A percentile compares a stretch with the other conserved stretches of the same genome.
These are phyloP conservation scores for Mrakia hoshinonis DNA, from an alignment of 768 basidiomycete species.

Conservation along the genomic window DNA sequence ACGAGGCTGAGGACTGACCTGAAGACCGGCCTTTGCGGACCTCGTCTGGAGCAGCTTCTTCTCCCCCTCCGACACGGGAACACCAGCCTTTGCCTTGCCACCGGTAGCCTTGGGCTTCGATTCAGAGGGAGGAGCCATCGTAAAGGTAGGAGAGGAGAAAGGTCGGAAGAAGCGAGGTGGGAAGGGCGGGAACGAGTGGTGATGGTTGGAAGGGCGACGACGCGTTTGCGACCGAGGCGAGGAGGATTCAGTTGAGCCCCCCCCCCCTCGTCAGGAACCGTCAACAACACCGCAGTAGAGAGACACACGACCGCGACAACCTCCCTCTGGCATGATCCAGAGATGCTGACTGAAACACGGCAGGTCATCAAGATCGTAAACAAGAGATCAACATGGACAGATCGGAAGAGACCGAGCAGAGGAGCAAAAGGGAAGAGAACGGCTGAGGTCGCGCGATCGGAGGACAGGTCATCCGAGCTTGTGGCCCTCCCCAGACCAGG, in stretches of 20 bases:
- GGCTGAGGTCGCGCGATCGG: not conserved
- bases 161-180: not conserved
- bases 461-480: not conserved
- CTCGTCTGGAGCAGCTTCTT: conserved; percentile 42
- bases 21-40: conserved; percentile 77
- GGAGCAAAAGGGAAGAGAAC: too few species aligned
- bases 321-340: too few species aligned
- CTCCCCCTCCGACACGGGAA: conserved; percentile 37
- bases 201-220: not conserved
- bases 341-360: too few species aligned
- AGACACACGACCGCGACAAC: too few species aligned
- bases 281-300: too few species aligned
- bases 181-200: not conserved
- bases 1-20: conserved; percentile 48
- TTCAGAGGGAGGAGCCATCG: conserved; percentile 7
- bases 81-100: conserved; percentile 41
- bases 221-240: not conserved
- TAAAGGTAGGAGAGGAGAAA: not conserved
- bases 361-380: too few species aligned
- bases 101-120: conserved; percentile 29
- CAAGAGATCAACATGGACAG: too few species aligned
- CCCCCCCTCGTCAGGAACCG: not conserved
- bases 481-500: not conserved
- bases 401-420: too few species aligned
- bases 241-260: not conserved